These are phyloP conservation scores for Talaromyces sp. DNA, from an alignment of 2,329 filamentous ascomycete genomes.

Conservation along the genomic window DNA sequence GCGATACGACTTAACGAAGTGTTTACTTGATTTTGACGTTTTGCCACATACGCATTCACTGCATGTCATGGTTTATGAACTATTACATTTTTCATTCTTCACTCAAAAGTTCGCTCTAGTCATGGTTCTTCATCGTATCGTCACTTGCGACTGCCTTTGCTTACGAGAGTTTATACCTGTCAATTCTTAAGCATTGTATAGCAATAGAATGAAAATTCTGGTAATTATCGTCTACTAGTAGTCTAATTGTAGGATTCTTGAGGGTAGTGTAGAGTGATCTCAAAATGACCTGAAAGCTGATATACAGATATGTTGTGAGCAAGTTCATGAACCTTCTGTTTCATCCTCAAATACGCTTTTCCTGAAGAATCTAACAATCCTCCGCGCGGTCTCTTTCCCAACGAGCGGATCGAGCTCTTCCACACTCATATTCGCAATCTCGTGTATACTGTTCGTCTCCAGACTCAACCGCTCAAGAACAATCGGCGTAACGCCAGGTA, in stretches of 20 bases:
- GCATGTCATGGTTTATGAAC: constrained; percentile 12
- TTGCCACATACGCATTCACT: constrained; percentile 6
- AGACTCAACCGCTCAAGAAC: constrained; percentile 70
- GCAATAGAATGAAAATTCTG: constrained; percentile 10
- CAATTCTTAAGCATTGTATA: constrained; percentile 9
- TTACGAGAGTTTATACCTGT: neutral
- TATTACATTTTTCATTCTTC: constrained; percentile 1
- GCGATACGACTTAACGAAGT: constrained; percentile 10
- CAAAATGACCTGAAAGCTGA: neutral
- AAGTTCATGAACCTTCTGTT: neutral
- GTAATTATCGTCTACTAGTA: neutral
- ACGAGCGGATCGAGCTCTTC: constrained; percentile 70
- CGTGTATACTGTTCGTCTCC: constrained; percentile 70
- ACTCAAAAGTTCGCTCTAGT: neutral
- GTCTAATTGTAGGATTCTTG: neutral
- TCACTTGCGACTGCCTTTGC: constrained; percentile 2
- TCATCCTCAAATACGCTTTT: constrained; percentile 54
- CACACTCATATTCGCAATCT: constrained; percentile 81
- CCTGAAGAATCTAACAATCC: constrained; percentile 79
- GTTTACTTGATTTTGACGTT: constrained; percentile 9
- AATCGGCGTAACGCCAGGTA: constrained; percentile 80
- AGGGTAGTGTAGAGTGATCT: neutral
- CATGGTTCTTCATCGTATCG: neutral
- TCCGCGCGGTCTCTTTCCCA: constrained; percentile 71
- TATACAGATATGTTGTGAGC: neutral